Evolutionary conservation across 345 rosid species (phyloP).

Genomic region (Euphorbia pulcherrima): DNA sequence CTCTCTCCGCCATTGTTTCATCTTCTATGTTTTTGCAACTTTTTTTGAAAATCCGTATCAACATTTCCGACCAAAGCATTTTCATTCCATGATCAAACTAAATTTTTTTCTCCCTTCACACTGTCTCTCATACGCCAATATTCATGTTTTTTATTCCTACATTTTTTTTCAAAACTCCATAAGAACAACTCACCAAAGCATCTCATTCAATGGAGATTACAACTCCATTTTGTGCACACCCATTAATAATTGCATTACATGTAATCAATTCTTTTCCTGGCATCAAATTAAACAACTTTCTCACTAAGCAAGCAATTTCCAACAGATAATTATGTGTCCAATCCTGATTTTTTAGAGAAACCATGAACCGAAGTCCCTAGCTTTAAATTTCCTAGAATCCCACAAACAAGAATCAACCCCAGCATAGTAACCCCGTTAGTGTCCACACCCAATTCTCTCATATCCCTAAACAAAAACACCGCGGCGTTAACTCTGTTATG

Average conservation of each 20-base stretch:
- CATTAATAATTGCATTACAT: conserved; percentile 90
- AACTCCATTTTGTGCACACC: conserved; percentile 73
- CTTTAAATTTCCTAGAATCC: conserved; percentile 43
- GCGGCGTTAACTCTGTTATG: conserved; percentile 42
- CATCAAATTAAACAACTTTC: conserved; percentile 53
- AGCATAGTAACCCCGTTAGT: conserved; percentile 60
- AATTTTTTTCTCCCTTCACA: too few species aligned
- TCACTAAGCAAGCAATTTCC: conserved; percentile 63
- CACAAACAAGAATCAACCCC: conserved; percentile 62
- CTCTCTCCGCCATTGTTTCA: too few species aligned
- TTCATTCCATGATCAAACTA: too few species aligned
- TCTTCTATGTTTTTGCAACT: too few species aligned
- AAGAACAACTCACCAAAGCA: too few species aligned
- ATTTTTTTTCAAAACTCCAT: too few species aligned
- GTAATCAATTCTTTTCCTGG: conserved; percentile 61
- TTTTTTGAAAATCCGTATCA: too few species aligned
- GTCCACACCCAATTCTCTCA: conserved; percentile 53
- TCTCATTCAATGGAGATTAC: too few species aligned
- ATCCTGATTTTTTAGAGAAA: conserved; percentile 53
- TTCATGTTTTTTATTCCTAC: too few species aligned
- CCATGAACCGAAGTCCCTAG: conserved; percentile 64
- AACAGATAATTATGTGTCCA: conserved; percentile 48
- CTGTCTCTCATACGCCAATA: too few species aligned
- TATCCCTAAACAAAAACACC: conserved; percentile 45
- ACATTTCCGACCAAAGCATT: too few species aligned